Percentiles rank a stretch among this genome's conserved stretches.
Evolutionary conservation across 257 asterid species (phyloP).

Genomic region (Solanum neorickii): DNA sequence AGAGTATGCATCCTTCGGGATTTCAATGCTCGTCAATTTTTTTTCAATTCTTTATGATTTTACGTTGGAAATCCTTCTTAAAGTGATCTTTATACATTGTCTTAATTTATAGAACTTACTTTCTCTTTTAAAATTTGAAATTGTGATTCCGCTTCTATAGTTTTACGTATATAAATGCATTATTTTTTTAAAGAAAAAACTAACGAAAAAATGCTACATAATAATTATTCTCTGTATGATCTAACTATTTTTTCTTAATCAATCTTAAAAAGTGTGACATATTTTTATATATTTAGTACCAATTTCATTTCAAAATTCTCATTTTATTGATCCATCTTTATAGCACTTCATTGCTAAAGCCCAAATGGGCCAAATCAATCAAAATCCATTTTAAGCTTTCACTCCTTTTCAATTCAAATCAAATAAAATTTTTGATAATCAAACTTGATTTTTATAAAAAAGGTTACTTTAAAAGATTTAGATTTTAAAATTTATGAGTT

Average conservation of each 20-base stretch:
- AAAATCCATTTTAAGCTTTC: background rate
- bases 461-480: too few relatives aligned
- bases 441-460: too few relatives aligned
- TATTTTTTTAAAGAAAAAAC: too few relatives aligned
- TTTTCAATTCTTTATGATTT: too few relatives aligned
- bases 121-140: too few relatives aligned
- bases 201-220: background rate
- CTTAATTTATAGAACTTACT: too few relatives aligned
- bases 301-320: too few relatives aligned
- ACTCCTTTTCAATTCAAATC: background rate
- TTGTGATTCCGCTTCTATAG: background rate
- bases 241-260: fast-evolving
- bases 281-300: background rate
- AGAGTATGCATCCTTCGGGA: fast-evolving
- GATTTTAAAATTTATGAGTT: background rate
- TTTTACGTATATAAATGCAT: background rate
- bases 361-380: background rate
- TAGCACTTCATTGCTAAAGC: background rate
- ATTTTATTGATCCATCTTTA: too few relatives aligned
- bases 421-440: too few relatives aligned
- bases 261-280: fast-evolving
- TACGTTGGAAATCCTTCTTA: background rate
- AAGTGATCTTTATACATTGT: background rate
- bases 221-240: background rate
- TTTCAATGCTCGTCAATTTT: background rate